Evolutionary conservation across 2,329 filamentous ascomycete genomes (phyloP), one percentile per base, ranked within the genome.

Genomic region (Penicillium sp.): DNA sequence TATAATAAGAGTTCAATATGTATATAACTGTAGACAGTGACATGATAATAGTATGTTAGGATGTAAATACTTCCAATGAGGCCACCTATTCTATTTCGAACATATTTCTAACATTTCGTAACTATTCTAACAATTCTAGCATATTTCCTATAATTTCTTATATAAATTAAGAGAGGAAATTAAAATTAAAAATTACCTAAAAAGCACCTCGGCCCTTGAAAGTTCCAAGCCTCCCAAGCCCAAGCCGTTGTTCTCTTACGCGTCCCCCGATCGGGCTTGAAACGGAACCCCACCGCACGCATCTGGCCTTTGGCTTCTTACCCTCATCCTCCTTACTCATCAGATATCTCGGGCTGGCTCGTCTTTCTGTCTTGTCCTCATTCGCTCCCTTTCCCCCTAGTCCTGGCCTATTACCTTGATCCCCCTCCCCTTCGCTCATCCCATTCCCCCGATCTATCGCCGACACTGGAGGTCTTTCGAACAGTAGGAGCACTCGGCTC

Each of bases 401-500:
- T 37, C 14, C 35, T 46, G 19, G 41, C 52, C 40, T 37, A 45
- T 53, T 38, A 41, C 59, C 42, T 26, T 37, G 36, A 49, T 17
- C 53, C 45, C 50, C 56, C n/a, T n/a, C n/a, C 31, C 57, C 54
- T 59, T 58, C 56, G 42, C 47, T 55, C 45, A 47, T 63, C 57
- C 57, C 42, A 41, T 53, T 55, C 49, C 46, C 46, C 52, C 42
- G 30, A 58, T 52, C 42, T 46, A 63, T 63, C 61, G 56, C 60
- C 66, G 61, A 67, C 61, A 68, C 62, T 74, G 72, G 70, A 69
- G 64, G 61, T 60, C 61, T 61, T 67, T 65, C 57, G 53, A 60
- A 60, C 54, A 60, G 60, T 57, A 65, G 73, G 73, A 72, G 73
- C 72, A 67, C 52, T 63, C 58, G 60, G 73, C 73, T 75, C 72